Percentiles rank a stretch among this genome's conserved stretches.
Evolutionary conservation across 768 basidiomycete species (phyloP).

Genomic region (Pleurotus eryngii): DNA sequence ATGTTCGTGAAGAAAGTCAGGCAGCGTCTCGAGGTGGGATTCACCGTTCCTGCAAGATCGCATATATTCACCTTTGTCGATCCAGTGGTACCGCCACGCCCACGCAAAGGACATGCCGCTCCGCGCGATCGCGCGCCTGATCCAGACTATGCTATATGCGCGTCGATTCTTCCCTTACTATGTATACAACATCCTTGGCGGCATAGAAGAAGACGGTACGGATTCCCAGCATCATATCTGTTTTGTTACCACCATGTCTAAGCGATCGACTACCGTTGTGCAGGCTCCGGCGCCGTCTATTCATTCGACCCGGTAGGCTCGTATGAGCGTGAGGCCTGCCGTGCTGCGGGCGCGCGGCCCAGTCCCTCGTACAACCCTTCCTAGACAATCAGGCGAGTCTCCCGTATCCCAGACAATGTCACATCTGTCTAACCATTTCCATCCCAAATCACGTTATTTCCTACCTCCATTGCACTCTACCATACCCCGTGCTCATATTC

Average conservation of each 20-base stretch:
- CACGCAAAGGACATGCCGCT: slow-evolving; percentile 98
- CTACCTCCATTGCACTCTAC: neutral
- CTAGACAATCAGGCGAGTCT: slow-evolving; percentile 86
- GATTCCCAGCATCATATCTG: slow-evolving; percentile 14
- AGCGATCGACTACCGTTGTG: too few species aligned
- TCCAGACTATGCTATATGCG: slow-evolving; percentile 97
- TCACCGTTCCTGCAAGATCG: neutral
- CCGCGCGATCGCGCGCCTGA: slow-evolving; percentile 92
- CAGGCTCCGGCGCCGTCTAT: slow-evolving; percentile 95
- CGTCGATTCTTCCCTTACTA: slow-evolving; percentile 99
- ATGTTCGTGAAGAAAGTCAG: slow-evolving; percentile 97
- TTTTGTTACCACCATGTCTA: neutral
- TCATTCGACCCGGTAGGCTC: slow-evolving; percentile 99
- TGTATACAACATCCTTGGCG: slow-evolving; percentile 93
- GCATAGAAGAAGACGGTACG: slow-evolving; percentile 94
- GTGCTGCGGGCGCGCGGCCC: slow-evolving; percentile 96
- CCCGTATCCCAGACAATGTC: slow-evolving; percentile 15
- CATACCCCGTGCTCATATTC: neutral
- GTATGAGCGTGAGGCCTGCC: slow-evolving; percentile 95
- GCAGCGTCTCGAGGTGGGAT: slow-evolving; percentile 87
- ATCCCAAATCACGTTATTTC: neutral
- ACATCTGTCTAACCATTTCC: neutral
- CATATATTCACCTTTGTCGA: slow-evolving; percentile 1
- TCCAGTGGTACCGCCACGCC: slow-evolving; percentile 95
- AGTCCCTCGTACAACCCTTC: slow-evolving; percentile 93